Percentiles rank a stretch among this genome's conserved stretches.
These are phyloP conservation scores for Physcomitrium patens DNA, from an alignment of 225 moss, liverwort and hornwort species.

Conservation along the genomic window DNA sequence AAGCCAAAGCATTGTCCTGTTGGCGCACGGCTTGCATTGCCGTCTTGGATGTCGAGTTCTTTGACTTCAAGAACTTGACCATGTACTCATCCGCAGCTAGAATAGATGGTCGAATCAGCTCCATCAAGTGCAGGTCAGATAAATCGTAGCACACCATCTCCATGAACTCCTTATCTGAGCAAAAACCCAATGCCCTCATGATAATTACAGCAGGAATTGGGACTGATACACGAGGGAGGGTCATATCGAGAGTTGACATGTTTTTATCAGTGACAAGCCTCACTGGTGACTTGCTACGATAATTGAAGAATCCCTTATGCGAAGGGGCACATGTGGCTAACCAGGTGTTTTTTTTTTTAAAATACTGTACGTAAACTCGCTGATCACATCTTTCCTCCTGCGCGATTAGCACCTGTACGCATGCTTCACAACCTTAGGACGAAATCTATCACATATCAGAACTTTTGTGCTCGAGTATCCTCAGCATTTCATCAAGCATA, in stretches of 20 bases:
- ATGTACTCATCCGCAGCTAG: slow-evolving; percentile 62
- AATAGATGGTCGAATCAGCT: slow-evolving; percentile 65
- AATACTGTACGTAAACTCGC: slow-evolving; percentile 56
- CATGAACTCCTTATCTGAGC: slow-evolving; percentile 65
- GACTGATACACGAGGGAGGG: slow-evolving; percentile 58
- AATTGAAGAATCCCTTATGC: slow-evolving; percentile 63
- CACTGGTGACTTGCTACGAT: slow-evolving; percentile 59
- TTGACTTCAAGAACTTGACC: slow-evolving; percentile 48
- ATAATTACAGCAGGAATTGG: slow-evolving; percentile 73
- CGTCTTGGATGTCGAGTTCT: slow-evolving; percentile 29
- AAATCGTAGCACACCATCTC: slow-evolving; percentile 67
- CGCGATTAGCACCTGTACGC: slow-evolving; percentile 78
- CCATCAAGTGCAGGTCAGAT: slow-evolving; percentile 60
- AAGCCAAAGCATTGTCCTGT: slow-evolving; percentile 53
- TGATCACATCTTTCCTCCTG: slow-evolving; percentile 83
- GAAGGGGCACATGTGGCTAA: slow-evolving; percentile 58
- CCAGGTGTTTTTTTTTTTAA: slow-evolving; percentile 56
- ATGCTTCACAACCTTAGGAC: slow-evolving; percentile 19
- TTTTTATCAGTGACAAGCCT: slow-evolving; percentile 47
- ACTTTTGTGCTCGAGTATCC: background rate
- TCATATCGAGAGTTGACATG: slow-evolving; percentile 51
- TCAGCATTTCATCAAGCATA: background rate
- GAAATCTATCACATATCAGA: background rate
- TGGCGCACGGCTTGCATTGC: slow-evolving; percentile 43
- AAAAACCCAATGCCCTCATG: slow-evolving; percentile 73